Conservation (phyloP, 2,329 filamentous ascomycete genomes). For the Colletotrichum chrysophilum region DNA sequence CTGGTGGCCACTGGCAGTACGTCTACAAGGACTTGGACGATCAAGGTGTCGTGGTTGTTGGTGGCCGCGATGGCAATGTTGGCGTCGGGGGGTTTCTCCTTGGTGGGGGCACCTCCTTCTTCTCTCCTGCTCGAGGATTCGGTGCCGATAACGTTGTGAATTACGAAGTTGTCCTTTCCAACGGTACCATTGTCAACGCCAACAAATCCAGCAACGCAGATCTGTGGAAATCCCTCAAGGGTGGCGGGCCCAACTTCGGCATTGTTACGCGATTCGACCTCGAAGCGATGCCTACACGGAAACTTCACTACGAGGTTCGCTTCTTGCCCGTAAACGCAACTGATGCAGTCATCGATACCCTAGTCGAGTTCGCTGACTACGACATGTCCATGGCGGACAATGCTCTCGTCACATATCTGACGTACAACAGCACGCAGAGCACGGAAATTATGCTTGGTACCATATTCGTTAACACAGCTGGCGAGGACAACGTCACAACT, state of each 20-base stretch:
- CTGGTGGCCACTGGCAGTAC: slow-evolving; percentile 10
- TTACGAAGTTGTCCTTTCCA: slow-evolving; percentile 48
- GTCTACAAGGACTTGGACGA: slow-evolving; percentile 9
- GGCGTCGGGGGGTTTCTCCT: slow-evolving; percentile 33
- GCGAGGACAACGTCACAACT: not conserved
- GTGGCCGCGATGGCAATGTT: slow-evolving; percentile 44
- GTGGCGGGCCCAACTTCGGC: slow-evolving; percentile 54
- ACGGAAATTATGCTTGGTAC: slow-evolving; percentile 16
- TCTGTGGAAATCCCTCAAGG: slow-evolving; percentile 49
- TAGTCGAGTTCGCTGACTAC: slow-evolving; percentile 29
- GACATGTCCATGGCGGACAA: not conserved
- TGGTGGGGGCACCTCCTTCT: slow-evolving; percentile 29
- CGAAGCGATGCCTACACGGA: not conserved
- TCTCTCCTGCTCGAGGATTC: slow-evolving; percentile 33
- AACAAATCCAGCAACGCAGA: slow-evolving; percentile 39
- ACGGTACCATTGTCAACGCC: slow-evolving; percentile 44
- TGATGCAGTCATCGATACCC: slow-evolving; percentile 25
- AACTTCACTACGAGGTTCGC: not conserved
- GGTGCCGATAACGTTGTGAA: slow-evolving; percentile 43
- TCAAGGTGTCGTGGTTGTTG: slow-evolving; percentile 39
- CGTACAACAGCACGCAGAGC: not conserved
- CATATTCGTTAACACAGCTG: slow-evolving; percentile 25
- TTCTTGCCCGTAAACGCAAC: not conserved
- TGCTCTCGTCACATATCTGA: not conserved
- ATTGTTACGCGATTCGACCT: slow-evolving; percentile 31